phyloP scores from a whole-genome alignment of 2,329 filamentous ascomycete species.

The Epichloe brachyelytri region DNA sequence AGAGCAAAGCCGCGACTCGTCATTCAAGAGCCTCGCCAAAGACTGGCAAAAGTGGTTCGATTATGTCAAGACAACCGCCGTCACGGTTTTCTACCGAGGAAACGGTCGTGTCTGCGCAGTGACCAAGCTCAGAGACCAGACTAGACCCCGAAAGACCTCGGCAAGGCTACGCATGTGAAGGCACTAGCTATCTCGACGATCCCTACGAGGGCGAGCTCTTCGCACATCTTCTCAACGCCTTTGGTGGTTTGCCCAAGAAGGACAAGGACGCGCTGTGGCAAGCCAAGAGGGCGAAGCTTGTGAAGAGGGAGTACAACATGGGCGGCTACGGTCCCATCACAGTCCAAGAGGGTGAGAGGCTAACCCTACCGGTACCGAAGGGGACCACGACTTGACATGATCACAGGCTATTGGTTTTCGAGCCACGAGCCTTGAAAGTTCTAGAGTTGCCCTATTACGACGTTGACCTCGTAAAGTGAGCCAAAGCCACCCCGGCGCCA shows the following conservation, averaged over 20 bases:
- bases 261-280: slow-evolving; percentile 25
- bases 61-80: slow-evolving; percentile 23
- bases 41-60: slow-evolving; percentile 28
- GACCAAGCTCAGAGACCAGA: slow-evolving; percentile 22
- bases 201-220: slow-evolving; percentile 31
- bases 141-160: slow-evolving; percentile 16
- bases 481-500: neutral
- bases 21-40: slow-evolving; percentile 17
- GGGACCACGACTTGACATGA: neutral
- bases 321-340: slow-evolving; percentile 26
- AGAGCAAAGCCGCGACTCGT: slow-evolving; percentile 14
- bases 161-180: slow-evolving; percentile 25
- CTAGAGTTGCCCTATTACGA: slow-evolving; percentile 30
- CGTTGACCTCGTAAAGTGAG: slow-evolving; percentile 24
- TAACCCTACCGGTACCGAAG: no score
- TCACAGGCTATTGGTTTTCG: slow-evolving; percentile 26
- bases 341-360: slow-evolving; percentile 22
- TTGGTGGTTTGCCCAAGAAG: slow-evolving; percentile 16
- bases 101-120: slow-evolving; percentile 28
- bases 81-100: slow-evolving; percentile 24
- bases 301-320: slow-evolving; percentile 23
- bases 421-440: slow-evolving; percentile 28
- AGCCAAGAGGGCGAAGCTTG: slow-evolving; percentile 23
- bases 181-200: slow-evolving; percentile 21
- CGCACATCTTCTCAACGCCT: slow-evolving; percentile 28